A percentile compares a stretch with the other conserved stretches of the same genome.
Conservation (phyloP, 116 monocot genomes). For the Zostera marina region DNA sequence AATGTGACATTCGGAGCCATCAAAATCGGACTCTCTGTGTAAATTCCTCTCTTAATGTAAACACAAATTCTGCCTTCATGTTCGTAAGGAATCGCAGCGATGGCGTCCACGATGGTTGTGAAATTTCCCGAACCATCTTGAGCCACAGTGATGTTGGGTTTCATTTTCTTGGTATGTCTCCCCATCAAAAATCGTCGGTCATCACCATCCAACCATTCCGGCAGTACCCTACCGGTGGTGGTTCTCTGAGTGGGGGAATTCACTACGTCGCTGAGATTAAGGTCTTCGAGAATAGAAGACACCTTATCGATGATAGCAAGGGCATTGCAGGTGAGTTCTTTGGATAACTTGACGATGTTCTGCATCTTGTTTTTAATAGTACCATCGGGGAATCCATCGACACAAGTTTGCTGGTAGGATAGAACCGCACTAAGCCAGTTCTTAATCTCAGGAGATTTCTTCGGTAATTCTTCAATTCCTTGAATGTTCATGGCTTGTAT, state of each 20-base stretch:
- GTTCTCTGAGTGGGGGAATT: no score
- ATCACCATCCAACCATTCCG: not conserved
- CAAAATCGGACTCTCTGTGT: conserved; percentile 24
- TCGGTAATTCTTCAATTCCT: conserved; percentile 16
- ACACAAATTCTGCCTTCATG: conserved; percentile 25
- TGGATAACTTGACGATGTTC: conserved; percentile 11
- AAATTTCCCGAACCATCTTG: conserved; percentile 17
- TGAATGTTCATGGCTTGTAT: conserved; percentile 11
- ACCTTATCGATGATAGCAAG: conserved; percentile 46
- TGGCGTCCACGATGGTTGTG: conserved; percentile 13
- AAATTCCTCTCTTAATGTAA: conserved; percentile 41
- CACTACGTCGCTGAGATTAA: no score
- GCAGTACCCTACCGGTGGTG: not conserved
- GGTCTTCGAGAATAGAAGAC: conserved; percentile 7
- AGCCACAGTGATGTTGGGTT: conserved; percentile 11
- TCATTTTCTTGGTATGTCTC: not conserved
- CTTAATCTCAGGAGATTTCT: conserved; percentile 23
- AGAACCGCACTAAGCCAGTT: conserved; percentile 71
- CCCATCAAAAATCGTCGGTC: not conserved
- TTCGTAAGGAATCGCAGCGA: conserved; percentile 7
- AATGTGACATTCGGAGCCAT: conserved; percentile 33
- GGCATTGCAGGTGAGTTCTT: conserved; percentile 65
- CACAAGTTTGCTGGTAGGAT: conserved; percentile 55
- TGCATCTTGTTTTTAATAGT: conserved; percentile 27
- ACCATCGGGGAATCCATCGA: conserved; percentile 51